Conservation (phyloP, 1,284 basidiomycete species). For the Ceratorhiza oryzae-sativae region DNA sequence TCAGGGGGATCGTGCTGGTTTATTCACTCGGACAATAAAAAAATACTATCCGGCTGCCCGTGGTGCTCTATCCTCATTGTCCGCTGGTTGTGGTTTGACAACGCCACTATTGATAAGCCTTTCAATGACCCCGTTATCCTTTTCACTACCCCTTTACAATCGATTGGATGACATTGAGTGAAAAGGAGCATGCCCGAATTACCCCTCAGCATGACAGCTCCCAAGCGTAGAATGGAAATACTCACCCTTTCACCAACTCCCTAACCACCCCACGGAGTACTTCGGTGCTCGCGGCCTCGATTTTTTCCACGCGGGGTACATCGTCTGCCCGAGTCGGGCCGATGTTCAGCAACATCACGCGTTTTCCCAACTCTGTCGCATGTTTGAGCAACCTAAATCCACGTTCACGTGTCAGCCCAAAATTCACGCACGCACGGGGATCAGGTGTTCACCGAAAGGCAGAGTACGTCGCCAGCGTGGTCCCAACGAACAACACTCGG, state of each 20-base stretch:
- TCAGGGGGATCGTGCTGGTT: not conserved
- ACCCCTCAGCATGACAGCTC: not conserved
- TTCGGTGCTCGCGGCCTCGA: slow-evolving; percentile 73
- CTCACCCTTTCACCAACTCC: slow-evolving; percentile 44
- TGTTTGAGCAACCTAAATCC: slow-evolving; percentile 70
- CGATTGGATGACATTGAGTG: slow-evolving; percentile 44
- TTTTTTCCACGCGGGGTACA: slow-evolving; percentile 74
- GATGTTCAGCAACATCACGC: slow-evolving; percentile 80
- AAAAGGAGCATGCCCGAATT: slow-evolving; percentile 7
- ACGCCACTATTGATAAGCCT: slow-evolving; percentile 64
- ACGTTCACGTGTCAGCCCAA: not conserved
- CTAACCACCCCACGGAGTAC: slow-evolving; percentile 64
- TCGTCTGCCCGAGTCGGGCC: slow-evolving; percentile 86
- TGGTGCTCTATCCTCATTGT: slow-evolving; percentile 50
- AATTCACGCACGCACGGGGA: slow-evolving; percentile 3
- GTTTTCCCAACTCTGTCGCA: slow-evolving; percentile 76
- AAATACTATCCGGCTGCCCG: not conserved
- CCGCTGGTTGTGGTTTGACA: slow-evolving; percentile 57
- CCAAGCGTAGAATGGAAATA: not conserved
- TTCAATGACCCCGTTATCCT: slow-evolving; percentile 54
- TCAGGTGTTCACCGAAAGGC: slow-evolving; percentile 70
- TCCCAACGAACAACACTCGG: slow-evolving; percentile 80
- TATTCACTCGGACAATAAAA: not conserved
- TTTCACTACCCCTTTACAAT: slow-evolving; percentile 54
- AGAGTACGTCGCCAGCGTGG: slow-evolving; percentile 90